Evolutionary conservation across 2,329 filamentous ascomycete genomes (phyloP).

Genomic region (Fusarium tanahbumbuense): DNA sequence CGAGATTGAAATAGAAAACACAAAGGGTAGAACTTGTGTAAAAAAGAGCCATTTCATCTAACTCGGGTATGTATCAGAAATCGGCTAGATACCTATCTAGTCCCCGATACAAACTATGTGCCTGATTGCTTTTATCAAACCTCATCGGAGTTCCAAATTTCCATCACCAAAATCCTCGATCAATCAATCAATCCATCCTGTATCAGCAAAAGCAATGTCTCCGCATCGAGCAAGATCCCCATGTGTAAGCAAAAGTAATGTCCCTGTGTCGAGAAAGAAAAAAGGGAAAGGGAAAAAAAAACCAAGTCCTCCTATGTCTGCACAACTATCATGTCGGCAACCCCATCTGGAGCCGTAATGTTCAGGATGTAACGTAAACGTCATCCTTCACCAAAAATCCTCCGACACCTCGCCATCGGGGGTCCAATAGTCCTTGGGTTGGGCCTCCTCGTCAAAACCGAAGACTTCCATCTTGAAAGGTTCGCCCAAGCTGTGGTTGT

Average conservation of each 20-base stretch:
- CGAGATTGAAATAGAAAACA: neutral
- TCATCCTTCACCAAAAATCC: neutral
- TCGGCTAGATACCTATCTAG: neutral
- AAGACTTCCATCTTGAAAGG: neutral
- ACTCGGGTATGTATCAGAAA: neutral
- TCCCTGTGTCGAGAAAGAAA: neutral
- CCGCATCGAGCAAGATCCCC: too few species aligned
- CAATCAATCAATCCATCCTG: neutral
- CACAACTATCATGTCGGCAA: neutral
- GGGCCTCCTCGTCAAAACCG: neutral
- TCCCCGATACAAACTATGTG: neutral
- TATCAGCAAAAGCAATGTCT: neutral
- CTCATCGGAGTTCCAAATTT: neutral
- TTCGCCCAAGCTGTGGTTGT: neutral
- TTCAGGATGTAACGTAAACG: neutral
- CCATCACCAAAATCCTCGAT: neutral
- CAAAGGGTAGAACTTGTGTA: neutral
- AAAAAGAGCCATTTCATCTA: neutral
- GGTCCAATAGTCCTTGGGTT: neutral
- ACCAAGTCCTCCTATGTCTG: neutral
- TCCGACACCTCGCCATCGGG: neutral
- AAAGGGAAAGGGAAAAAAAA: neutral
- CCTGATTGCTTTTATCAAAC: neutral
- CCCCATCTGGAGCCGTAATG: neutral
- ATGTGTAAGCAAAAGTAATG: neutral